phyloP scores from a whole-genome alignment of 2,329 filamentous ascomycete genomes.

The Herpotrichia juniperi region DNA sequence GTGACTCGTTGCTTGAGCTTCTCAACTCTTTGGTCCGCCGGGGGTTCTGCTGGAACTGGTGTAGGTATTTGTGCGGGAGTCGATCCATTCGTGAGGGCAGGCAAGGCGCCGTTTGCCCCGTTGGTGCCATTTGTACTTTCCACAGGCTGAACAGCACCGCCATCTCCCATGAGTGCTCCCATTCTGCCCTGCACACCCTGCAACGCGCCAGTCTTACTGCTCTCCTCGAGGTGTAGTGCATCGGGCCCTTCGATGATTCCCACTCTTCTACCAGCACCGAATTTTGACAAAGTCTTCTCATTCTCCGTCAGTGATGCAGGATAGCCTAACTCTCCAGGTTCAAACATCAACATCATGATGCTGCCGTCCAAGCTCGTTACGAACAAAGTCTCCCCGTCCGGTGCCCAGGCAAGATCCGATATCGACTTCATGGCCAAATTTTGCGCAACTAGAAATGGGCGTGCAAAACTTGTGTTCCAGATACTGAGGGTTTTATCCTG shows the following conservation, averaged over 20 bases:
- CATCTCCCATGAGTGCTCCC: conserved; percentile 97
- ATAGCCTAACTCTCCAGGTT: conserved; percentile 86
- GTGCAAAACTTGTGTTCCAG: conserved; percentile 95
- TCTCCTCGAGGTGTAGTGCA: conserved; percentile 83
- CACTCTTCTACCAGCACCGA: conserved; percentile 84
- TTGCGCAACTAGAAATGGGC: conserved; percentile 87
- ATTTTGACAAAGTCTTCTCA: conserved; percentile 90
- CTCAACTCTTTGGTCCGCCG: conserved; percentile 64
- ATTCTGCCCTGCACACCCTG: conserved; percentile 92
- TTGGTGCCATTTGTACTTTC: conserved; percentile 62
- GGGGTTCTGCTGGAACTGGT: conserved; percentile 37
- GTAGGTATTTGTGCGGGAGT: conserved; percentile 46
- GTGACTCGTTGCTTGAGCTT: conserved; percentile 89
- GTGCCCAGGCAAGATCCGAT: conserved; percentile 91
- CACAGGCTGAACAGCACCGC: conserved; percentile 51
- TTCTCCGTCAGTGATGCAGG: conserved; percentile 87
- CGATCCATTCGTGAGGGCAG: conserved; percentile 53
- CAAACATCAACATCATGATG: conserved; percentile 81
- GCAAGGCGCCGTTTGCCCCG: conserved; percentile 32
- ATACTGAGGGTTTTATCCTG: conserved; percentile 96
- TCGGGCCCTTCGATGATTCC: conserved; percentile 94
- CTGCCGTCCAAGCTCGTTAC: conserved; percentile 88
- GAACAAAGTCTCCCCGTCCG: conserved; percentile 86
- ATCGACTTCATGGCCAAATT: conserved; percentile 91
- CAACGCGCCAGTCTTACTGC: conserved; percentile 88